These are phyloP conservation scores for Nemophila menziesii DNA, from an alignment of 257 asterid species.

Conservation along the genomic window DNA sequence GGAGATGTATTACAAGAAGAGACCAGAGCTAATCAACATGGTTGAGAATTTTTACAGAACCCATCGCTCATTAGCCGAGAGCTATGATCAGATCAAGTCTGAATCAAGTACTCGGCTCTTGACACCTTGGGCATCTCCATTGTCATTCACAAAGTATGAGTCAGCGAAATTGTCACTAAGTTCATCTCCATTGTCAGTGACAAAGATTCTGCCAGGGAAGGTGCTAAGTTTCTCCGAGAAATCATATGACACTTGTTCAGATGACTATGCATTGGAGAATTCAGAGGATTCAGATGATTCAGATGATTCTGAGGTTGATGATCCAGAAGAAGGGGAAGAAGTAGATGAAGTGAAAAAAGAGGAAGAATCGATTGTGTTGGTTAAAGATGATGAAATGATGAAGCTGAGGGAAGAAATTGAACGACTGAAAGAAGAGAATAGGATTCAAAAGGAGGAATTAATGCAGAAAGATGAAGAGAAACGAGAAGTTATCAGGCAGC, in stretches of 20 bases:
- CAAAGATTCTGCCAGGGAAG: conserved; percentile 32
- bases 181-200: conserved; percentile 36
- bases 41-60: conserved; percentile 56
- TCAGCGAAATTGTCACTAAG: no score
- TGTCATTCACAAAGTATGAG: conserved; percentile 31
- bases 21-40: conserved; percentile 71
- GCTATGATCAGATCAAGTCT: conserved; percentile 39
- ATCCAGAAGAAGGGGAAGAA: conserved; percentile 27
- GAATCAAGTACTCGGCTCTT: conserved; percentile 39
- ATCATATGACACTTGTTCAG: conserved; percentile 62
- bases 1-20: conserved; percentile 68
- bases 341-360: conserved; percentile 11
- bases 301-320: conserved; percentile 63
- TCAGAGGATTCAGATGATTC: conserved; percentile 49
- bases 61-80: conserved; percentile 64
- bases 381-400: conserved; percentile 13
- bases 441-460: conserved; percentile 30
- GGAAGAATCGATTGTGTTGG: conserved; percentile 13
- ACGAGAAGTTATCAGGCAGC: conserved; percentile 59
- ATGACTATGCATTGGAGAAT: conserved; percentile 41
- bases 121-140: conserved; percentile 38
- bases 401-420: conserved; percentile 34
- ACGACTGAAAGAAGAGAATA: conserved; percentile 35
- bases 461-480: conserved; percentile 67
- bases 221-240: conserved; percentile 28